Evolutionary conservation across 1,284 basidiomycete species (phyloP).

Genomic region (Inonotus hispidus): DNA sequence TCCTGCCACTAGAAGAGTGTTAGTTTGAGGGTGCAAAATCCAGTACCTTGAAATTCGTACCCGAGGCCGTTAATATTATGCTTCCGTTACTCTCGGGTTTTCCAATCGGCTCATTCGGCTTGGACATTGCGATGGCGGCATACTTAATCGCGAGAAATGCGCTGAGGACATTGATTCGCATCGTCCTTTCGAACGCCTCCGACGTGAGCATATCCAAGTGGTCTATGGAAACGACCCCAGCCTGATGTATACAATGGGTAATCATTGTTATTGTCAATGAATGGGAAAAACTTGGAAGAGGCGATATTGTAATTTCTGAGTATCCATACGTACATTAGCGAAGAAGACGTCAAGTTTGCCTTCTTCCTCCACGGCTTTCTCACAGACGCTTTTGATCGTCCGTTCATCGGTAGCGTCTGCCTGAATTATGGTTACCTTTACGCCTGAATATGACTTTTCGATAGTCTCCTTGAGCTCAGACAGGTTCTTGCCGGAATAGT

Average conservation of each 20-base stretch:
- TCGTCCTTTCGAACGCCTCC: conserved; percentile 67
- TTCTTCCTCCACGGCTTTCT: conserved; percentile 72
- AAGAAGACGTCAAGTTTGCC: conserved; percentile 91
- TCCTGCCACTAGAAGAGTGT: conserved; percentile 64
- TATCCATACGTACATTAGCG: conserved; percentile 64
- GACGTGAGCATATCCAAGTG: conserved; percentile 52
- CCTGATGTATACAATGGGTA: conserved; percentile 35
- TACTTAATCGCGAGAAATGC: conserved; percentile 90
- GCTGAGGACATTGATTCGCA: conserved; percentile 81
- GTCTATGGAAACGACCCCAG: conserved; percentile 50
- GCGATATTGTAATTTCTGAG: not conserved
- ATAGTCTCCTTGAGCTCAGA: conserved; percentile 69
- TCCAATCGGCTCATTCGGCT: conserved; percentile 55
- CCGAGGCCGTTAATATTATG: conserved; percentile 86
- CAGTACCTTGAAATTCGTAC: conserved; percentile 43
- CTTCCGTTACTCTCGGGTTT: conserved; percentile 72
- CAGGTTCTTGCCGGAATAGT: conserved; percentile 69
- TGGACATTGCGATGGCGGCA: conserved; percentile 76
- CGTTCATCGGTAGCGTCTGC: conserved; percentile 82
- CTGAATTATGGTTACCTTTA: conserved; percentile 67
- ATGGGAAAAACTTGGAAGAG: not conserved
- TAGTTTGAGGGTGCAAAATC: not conserved
- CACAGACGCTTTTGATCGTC: conserved; percentile 66
- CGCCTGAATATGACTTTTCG: conserved; percentile 64
- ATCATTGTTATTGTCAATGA: not conserved